Base-by-base conservation (phyloP, 441 rosid species). In the Metrosideros polymorpha region DNA sequence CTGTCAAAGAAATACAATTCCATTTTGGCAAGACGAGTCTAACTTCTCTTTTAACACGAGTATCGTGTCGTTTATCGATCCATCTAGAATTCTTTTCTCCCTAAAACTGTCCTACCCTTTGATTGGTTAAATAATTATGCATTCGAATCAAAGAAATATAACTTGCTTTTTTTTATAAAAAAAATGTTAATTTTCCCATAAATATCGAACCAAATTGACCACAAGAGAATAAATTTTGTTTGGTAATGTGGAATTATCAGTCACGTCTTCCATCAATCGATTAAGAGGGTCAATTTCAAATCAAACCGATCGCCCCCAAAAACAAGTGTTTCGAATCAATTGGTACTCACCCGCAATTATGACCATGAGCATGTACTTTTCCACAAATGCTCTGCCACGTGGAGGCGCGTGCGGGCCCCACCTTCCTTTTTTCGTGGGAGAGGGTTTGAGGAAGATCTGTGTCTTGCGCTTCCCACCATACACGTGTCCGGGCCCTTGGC, bases 1-100 rank as follows among this genome's bases (percentile, higher is more conserved):
- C 3, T 0, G 1, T 32, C 0, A 9, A 3, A 4, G 35, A 1
- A 3, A 5, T 4, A 4, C 7, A 0, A 5, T 66, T 35, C 3
- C 0, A 35, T 35, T 66, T 63, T 3, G 7, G 6, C 3, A 7
- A 4, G 15, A 17, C 0, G 1, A 1, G 76, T 17, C 22, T 1
- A 1, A 63, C 43, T 17, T 63, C 0, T 8, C 17, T 63, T 30
- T 63, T 4, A 18, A 9, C 42, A 4, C 12, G 10, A 1, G 1
- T 1, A 18, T 63, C 25, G 8, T 3, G 25, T 32, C 6, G 25
- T 12, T 2, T 30, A 30, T 0, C 3, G 6, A 56, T 12, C 3
- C 30, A 27, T 9, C 12, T 18, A 2, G 2, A 9, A 63, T 63
- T 32, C 43, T 4, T 5, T 71, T 5, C 5, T 22, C 49, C 7